Conservation (phyloP, 345 rosid species). For the Dovyalis caffra region DNA sequence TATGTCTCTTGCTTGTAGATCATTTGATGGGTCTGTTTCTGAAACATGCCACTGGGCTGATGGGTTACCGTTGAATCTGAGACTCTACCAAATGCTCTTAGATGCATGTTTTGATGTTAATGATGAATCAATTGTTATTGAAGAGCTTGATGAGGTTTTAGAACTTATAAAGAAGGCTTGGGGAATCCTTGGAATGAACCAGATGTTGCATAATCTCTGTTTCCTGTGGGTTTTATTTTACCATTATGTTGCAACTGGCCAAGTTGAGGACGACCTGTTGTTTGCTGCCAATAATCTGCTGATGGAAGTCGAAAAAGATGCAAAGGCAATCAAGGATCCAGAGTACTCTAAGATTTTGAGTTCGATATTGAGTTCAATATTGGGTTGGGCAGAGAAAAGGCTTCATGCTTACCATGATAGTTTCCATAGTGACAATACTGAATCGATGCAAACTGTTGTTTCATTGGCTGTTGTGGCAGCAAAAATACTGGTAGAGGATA, state of each 20-base stretch:
- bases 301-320: conserved; percentile 87
- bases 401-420: conserved; percentile 89
- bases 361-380: conserved; percentile 64
- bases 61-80: conserved; percentile 81
- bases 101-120: conserved; percentile 81
- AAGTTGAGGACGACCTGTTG: conserved; percentile 75
- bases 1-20: conserved; percentile 74
- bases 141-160: conserved; percentile 93
- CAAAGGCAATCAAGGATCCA: conserved; percentile 78
- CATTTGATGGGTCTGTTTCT: conserved; percentile 65
- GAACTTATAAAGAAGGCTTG: conserved; percentile 94
- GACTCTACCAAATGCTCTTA: conserved; percentile 78
- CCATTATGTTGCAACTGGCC: conserved; percentile 75
- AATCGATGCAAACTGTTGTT: conserved; percentile 77
- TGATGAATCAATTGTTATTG: conserved; percentile 67
- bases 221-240: conserved; percentile 88
- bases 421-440: conserved; percentile 63
- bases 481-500: conserved; percentile 85
- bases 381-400: conserved; percentile 97
- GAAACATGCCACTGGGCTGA: conserved; percentile 97
- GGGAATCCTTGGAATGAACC: conserved; percentile 83
- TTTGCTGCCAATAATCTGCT: conserved; percentile 73
- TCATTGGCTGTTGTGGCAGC: conserved; percentile 84
- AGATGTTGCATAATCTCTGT: conserved; percentile 80
- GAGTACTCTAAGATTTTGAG: conserved; percentile 79